Evolutionary conservation across 2,329 filamentous ascomycete species (phyloP).

Genomic region (Keithomyces neogunnii): DNA sequence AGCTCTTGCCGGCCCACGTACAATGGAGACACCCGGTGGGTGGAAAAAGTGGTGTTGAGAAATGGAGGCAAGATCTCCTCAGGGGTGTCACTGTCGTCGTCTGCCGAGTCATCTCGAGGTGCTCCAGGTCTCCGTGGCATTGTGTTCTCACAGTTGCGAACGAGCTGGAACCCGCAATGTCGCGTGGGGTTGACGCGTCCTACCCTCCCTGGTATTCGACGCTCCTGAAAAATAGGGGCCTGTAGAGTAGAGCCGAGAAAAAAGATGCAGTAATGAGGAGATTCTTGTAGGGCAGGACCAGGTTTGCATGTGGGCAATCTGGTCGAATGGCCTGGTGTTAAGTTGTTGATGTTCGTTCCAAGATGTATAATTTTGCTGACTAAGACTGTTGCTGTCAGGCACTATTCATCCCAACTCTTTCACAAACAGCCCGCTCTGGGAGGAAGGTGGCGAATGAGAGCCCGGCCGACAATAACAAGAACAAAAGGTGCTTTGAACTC

Average conservation of each 20-base stretch:
- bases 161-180: background rate
- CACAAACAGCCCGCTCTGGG: too few relatives aligned
- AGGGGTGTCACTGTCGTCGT: slow-evolving; percentile 15
- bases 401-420: too few relatives aligned
- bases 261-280: background rate
- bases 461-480: too few relatives aligned
- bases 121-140: slow-evolving; percentile 5
- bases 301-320: background rate
- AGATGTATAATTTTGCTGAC: background rate
- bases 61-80: slow-evolving; percentile 30
- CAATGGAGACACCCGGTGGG: slow-evolving; percentile 46
- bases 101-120: slow-evolving; percentile 2
- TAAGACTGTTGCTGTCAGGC: background rate
- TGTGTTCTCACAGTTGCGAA: background rate
- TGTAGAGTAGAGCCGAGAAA: background rate
- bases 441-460: too few relatives aligned
- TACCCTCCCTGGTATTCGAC: background rate
- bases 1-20: slow-evolving; percentile 36
- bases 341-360: background rate
- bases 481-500: too few relatives aligned
- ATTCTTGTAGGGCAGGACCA: background rate
- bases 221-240: background rate
- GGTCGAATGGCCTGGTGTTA: background rate
- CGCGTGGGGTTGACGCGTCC: slow-evolving; percentile 3
- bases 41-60: slow-evolving; percentile 51